Base-by-base conservation (phyloP, 2,329 filamentous ascomycete genomes). In the Madurella fahalii region DNA sequence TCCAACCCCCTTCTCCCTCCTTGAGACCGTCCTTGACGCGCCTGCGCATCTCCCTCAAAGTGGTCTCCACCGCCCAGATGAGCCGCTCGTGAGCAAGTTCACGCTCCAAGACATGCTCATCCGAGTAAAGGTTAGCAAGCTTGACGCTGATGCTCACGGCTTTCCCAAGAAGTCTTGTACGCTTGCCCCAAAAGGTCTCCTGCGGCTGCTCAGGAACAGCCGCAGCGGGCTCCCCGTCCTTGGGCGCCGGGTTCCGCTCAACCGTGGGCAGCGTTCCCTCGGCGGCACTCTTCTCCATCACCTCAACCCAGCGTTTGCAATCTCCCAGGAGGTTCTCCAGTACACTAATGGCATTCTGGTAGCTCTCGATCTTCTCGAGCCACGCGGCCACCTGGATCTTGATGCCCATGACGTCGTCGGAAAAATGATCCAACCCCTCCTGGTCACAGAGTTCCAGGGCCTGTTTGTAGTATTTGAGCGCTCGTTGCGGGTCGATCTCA, bases 401-500 rank as follows among this genome's bases (percentile, higher is more conserved):
- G 50, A 97, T 85, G 9, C 94, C 94, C 62, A 96, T 79, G 34
- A 96, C 86, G 68, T 96, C 92, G 63, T 96, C 89, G 4, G 89
- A 92, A 68, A 92, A 95, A 0, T 89, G 90, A 67, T 97, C 90
- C 74, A 99, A 82, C 0, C 85, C 84, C 48, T 87, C 67, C 65
- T 90, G 84, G 47, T 84, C 75, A 54, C 90, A 90, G 49, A 87
- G 79, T 58, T 85, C 77, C 54, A 97, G 76, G 2, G 92, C 91
- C 61, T 87, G 81, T 64, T 85, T 85, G 69, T 96, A 97, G 69
- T 90, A 90, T 62, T 90, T 87, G 56, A 95, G 77, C 1, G 93
- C 92, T 52, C 87, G 79, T 55, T 87, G 80, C 2, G 89, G 84
- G 56, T 95, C 86, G 4, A 87, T 80, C 40, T 83, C 78, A 60